A percentile compares a stretch with the other conserved stretches of the same genome.
Evolutionary conservation across 805 yeast species (phyloP).

Genomic region (Priceomyces carsonii): DNA sequence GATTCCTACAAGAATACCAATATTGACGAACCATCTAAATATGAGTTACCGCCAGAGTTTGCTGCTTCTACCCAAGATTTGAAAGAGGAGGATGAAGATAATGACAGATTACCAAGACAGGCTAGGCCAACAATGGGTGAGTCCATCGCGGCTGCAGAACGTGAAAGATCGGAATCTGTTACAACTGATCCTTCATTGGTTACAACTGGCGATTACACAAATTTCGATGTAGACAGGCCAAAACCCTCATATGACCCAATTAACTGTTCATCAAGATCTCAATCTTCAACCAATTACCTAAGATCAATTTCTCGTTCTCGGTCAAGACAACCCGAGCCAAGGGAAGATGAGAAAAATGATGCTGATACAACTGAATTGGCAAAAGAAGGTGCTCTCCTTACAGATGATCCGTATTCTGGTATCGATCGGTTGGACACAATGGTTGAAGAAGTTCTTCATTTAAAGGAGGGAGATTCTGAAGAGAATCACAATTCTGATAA

Average conservation of each 20-base stretch:
- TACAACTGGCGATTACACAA: slow-evolving; percentile 48
- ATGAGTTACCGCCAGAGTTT: slow-evolving; percentile 44
- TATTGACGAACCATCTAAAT: slow-evolving; percentile 44
- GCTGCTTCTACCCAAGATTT: slow-evolving; percentile 20
- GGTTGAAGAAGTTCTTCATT: slow-evolving; percentile 46
- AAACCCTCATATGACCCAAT: slow-evolving; percentile 12
- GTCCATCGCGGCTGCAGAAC: slow-evolving; percentile 44
- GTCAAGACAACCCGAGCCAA: slow-evolving; percentile 42
- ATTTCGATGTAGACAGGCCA: slow-evolving; percentile 42
- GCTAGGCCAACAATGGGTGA: slow-evolving; percentile 46
- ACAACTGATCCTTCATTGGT: slow-evolving; percentile 39
- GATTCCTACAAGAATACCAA: slow-evolving; percentile 69
- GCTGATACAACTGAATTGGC: slow-evolving; percentile 42
- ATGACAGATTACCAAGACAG: slow-evolving; percentile 41
- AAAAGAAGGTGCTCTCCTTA: slow-evolving; percentile 57
- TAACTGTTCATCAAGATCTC: slow-evolving; percentile 32
- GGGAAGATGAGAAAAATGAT: slow-evolving; percentile 28
- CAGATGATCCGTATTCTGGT: slow-evolving; percentile 50
- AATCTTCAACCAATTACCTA: slow-evolving; percentile 54
- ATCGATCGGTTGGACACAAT: slow-evolving; percentile 52
- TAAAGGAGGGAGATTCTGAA: background rate
- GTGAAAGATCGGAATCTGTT: slow-evolving; percentile 11
- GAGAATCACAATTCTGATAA: too few species aligned
- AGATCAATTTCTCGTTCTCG: slow-evolving; percentile 68
- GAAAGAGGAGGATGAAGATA: slow-evolving; percentile 19